These are phyloP conservation scores for Leishmania amazonensis DNA, from an alignment of 208 protist species.

Conservation along the genomic window DNA sequence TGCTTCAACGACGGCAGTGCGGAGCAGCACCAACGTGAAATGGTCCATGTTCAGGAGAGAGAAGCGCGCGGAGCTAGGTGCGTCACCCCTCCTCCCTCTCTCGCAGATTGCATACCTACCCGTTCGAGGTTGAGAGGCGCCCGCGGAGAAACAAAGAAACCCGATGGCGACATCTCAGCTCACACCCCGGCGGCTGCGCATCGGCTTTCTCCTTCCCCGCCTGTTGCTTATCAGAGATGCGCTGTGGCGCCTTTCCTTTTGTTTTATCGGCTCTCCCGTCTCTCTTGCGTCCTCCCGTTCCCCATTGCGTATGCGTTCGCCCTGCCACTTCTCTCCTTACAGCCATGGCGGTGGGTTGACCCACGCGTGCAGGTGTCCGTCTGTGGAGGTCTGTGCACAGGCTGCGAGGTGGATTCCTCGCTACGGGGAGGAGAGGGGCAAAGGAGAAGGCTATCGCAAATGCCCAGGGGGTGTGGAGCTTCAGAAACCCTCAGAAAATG, in stretches of 20 bases:
- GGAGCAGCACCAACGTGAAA: not conserved
- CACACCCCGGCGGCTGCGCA: not conserved
- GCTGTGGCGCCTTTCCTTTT: not conserved
- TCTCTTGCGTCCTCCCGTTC: not conserved
- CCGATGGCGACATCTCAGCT: not conserved
- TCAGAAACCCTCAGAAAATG: not conserved
- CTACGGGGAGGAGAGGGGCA: not conserved
- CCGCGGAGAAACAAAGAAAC: not conserved
- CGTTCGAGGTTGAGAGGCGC: not conserved
- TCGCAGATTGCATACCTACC: not conserved
- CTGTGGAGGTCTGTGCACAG: not conserved
- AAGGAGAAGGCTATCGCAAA: not conserved
- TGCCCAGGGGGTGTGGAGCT: no score
- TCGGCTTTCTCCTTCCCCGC: not conserved
- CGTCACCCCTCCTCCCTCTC: not conserved
- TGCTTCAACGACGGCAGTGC: not conserved
- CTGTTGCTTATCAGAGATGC: not conserved
- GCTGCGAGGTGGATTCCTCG: not conserved
- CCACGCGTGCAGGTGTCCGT: no score
- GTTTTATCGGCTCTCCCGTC: not conserved
- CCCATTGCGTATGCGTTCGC: not conserved
- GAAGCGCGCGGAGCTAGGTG: not conserved
- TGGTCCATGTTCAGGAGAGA: not conserved
- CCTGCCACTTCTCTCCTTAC: not conserved
- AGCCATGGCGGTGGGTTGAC: not conserved